These are phyloP conservation scores for Populus tremula DNA, from an alignment of 345 rosid species.

Conservation along the genomic window DNA sequence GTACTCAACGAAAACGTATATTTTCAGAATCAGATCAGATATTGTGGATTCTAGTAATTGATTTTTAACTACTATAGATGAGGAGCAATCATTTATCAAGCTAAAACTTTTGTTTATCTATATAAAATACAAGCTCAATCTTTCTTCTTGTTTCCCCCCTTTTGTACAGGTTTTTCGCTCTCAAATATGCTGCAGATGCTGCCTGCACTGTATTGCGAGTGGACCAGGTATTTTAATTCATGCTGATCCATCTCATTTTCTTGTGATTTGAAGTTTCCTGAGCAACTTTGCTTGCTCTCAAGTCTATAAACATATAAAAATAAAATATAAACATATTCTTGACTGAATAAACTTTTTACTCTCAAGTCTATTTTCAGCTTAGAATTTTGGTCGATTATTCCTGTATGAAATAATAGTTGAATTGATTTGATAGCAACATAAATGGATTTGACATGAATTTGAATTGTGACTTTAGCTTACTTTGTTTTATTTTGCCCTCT, in stretches of 20 bases:
- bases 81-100: not conserved
- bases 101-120: not conserved
- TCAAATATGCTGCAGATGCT: conserved; percentile 94
- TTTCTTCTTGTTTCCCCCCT: not conserved
- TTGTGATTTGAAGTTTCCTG: not conserved
- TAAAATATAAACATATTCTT: not conserved
- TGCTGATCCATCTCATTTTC: not conserved
- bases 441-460: not conserved
- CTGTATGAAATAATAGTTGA: not conserved
- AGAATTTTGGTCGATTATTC: not conserved
- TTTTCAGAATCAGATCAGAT: not conserved
- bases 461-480: not conserved
- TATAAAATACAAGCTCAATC: not conserved
- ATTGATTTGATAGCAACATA: not conserved
- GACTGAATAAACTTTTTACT: no score
- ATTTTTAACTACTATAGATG: not conserved
- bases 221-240: conserved; percentile 62
- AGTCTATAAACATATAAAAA: no score
- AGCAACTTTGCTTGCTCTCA: not conserved
- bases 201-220: conserved; percentile 95
- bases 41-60: not conserved
- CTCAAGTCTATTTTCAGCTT: no score
- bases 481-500: conserved; percentile 9
- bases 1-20: not conserved
- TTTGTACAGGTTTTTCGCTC: conserved; percentile 70